phyloP scores from a whole-genome alignment of 352 stramenopile species.

The Phytophthora fragariaefolia region DNA sequence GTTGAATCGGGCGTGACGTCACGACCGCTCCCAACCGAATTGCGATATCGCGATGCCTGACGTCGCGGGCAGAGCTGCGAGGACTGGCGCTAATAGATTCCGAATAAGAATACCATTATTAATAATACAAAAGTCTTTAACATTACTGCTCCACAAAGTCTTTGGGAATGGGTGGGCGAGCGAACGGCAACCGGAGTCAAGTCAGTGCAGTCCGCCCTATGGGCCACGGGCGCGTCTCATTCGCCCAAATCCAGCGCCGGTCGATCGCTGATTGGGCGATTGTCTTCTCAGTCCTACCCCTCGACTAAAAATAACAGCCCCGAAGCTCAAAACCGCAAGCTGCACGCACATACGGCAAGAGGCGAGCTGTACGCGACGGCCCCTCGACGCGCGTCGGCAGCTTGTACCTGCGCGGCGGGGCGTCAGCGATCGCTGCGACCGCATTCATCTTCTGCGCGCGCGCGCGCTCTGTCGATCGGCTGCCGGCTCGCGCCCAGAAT shows the following conservation, averaged over 20 bases:
- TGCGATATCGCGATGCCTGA: not conserved
- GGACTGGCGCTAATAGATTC: no score
- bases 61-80: no score
- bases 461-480: not conserved
- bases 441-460: conserved; percentile 12
- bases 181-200: conserved; percentile 25
- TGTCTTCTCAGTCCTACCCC: conserved; percentile 5
- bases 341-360: conserved; percentile 19
- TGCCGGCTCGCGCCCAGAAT: not conserved
- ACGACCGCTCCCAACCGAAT: not conserved
- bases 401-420: conserved; percentile 13
- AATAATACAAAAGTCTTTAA: no score
- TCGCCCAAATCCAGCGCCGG: conserved; percentile 11
- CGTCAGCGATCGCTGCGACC: not conserved
- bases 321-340: conserved; percentile 14
- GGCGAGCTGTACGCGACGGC: conserved; percentile 7
- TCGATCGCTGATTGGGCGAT: conserved; percentile 18
- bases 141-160: no score
- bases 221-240: conserved; percentile 10
- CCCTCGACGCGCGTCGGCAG: conserved; percentile 27
- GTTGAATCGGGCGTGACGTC: not conserved
- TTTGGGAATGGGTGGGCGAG: no score
- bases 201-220: conserved; percentile 39
- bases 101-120: no score
- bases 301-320: conserved; percentile 35